Base-by-base conservation (phyloP, 345 rosid species). In the Lepidium sativum region DNA sequence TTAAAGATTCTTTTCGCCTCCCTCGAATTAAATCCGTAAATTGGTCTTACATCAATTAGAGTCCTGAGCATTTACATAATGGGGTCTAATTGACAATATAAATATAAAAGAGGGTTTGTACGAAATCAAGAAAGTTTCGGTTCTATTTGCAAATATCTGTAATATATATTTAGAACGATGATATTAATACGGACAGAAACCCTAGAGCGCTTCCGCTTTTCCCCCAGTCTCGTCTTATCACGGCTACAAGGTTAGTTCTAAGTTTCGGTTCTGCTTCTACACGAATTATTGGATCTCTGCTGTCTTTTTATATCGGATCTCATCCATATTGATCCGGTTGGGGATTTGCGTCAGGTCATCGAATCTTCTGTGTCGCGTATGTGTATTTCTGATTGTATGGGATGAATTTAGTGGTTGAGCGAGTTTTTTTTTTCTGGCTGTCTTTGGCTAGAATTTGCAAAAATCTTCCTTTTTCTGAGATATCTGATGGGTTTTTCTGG, bases 191-290 rank as follows among this genome's bases (percentile, higher is more conserved):
- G 25, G 25, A 23, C 38, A 35, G 71, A 72, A 72, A 72, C 76
- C 76, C 76, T 72, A 72, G 34, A 37, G 16, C 5, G 47, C 50
- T 51, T 14, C 43, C 15, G 33, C 21, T 39, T 6, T 56, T 13
- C 13, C 35, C 17, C 21, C 51, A 44, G 50, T 57, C 64, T 60
- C 50, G 37, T 63, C 65, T 51, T 56, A 9, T 65, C 71, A 39
- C 75, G 71, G 76, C 71, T 33, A 50, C 66, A 67, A 63, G 67
- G 76, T 72, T 58, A 41, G 66, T 65, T 34, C n/a, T 18, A 27
- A 29, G 34, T 18, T 37, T 65, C 54, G 14, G n/a, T 51, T 20
- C 44, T 29, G 12, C 39, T 2, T 48, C 54, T 12, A 10, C 38
- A 3, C 47, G 15, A 53, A 9, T 40, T 15, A 49, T 56, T 65